These are phyloP conservation scores for Colletotrichum siamense DNA, from an alignment of 2,329 filamentous ascomycete species.

Conservation along the genomic window DNA sequence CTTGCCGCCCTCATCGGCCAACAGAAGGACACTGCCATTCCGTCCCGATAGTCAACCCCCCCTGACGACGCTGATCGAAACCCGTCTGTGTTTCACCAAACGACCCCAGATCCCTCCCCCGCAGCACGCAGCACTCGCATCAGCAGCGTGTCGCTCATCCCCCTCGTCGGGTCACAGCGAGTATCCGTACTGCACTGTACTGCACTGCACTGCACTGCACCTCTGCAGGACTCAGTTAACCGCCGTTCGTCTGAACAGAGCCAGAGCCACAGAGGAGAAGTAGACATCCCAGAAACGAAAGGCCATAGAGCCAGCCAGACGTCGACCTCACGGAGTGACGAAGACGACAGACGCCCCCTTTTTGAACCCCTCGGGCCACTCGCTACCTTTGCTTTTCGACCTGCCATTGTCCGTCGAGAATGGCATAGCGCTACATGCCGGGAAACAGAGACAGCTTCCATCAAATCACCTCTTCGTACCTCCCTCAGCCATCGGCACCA, in stretches of 20 bases:
- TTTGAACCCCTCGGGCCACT: neutral
- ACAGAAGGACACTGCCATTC: neutral
- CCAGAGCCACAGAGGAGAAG: neutral
- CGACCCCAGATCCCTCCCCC: constrained; percentile 21
- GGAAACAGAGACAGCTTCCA: constrained; percentile 2
- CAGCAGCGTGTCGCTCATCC: constrained; percentile 7
- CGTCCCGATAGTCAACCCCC: neutral
- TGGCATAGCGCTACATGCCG: constrained; percentile 16
- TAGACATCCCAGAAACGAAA: neutral
- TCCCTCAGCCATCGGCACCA: constrained; percentile 4
- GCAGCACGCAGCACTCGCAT: constrained; percentile 2
- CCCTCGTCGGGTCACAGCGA: neutral
- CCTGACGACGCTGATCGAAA: constrained; percentile 11
- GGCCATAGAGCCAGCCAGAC: neutral
- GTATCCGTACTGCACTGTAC: neutral
- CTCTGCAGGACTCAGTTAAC: neutral
- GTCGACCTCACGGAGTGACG: neutral
- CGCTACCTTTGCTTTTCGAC: neutral
- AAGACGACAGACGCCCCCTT: neutral
- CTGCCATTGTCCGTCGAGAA: constrained; percentile 10
- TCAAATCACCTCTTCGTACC: neutral
- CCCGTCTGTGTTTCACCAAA: constrained; percentile 20
- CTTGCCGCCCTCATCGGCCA: neutral
- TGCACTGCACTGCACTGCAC: neutral
- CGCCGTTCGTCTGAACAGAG: constrained; percentile 18